Evolutionary conservation across 495 filamentous ascomycete genomes (phyloP).

Genomic region (Trichoderma reesei): DNA sequence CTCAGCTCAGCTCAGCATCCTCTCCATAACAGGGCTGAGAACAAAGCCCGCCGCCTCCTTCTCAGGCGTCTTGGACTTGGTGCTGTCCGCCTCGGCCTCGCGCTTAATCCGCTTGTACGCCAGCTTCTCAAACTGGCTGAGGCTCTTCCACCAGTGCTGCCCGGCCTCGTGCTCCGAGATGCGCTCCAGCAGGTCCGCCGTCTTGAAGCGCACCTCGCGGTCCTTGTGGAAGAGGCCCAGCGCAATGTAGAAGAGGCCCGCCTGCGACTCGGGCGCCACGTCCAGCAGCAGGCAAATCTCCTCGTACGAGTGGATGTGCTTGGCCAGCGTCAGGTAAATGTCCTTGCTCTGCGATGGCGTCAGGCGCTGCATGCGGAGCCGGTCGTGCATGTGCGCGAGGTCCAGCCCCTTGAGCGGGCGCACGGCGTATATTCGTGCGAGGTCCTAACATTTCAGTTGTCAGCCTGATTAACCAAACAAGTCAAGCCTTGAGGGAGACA

Average conservation of each 20-base stretch:
- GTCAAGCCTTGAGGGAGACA: too few relatives aligned
- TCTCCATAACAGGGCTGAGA: conserved; percentile 18
- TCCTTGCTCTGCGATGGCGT: conserved; percentile 58
- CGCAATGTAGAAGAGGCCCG: conserved; percentile 83
- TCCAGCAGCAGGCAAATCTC: conserved; percentile 83
- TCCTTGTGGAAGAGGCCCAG: conserved; percentile 92
- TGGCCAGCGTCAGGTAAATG: conserved; percentile 71
- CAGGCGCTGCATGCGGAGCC: conserved; percentile 68
- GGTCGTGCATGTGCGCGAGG: conserved; percentile 84
- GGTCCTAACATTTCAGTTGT: conserved; percentile 50
- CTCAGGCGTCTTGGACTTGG: conserved; percentile 17
- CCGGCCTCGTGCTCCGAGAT: conserved; percentile 83
- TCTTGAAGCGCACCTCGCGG: conserved; percentile 62
- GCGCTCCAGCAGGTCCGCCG: conserved; percentile 71
- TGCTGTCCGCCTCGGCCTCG: conserved; percentile 43
- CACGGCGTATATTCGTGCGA: conserved; percentile 50
- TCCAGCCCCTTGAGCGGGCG: conserved; percentile 77
- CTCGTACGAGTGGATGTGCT: conserved; percentile 70
- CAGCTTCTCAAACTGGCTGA: conserved; percentile 83
- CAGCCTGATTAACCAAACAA: too few relatives aligned
- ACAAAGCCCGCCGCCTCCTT: conserved; percentile 19
- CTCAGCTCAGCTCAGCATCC: conserved; percentile 20
- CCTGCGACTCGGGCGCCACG: conserved; percentile 76
- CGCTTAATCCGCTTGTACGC: conserved; percentile 59
- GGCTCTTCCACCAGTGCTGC: conserved; percentile 78